These are phyloP conservation scores for Chaetomium olivaceum DNA, from an alignment of 2,329 filamentous ascomycete genomes.

Conservation along the genomic window DNA sequence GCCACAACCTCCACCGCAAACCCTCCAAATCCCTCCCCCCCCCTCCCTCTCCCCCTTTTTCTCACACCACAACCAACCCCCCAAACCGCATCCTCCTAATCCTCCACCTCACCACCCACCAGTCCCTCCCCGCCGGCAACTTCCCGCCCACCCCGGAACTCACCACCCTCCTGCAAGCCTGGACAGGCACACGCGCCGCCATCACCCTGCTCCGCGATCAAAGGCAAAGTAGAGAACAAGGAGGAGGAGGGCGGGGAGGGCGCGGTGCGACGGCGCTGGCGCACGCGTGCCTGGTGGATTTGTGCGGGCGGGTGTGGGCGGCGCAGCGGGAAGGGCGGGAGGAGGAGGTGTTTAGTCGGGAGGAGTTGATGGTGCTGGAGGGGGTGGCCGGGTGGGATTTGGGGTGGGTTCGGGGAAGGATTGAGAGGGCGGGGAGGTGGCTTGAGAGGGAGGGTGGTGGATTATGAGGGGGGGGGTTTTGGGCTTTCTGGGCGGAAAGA, in stretches of 20 bases:
- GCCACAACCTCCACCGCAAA: neutral
- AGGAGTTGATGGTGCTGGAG: conserved; percentile 27
- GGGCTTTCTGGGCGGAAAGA: too few species aligned
- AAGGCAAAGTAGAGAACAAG: too few species aligned
- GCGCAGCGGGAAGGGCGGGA: conserved; percentile 30
- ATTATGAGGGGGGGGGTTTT: too few species aligned
- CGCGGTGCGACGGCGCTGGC: conserved; percentile 27
- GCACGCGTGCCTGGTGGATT: conserved; percentile 25
- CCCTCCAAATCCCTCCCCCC: neutral
- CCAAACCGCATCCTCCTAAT: conserved; percentile 30
- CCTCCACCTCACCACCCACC: conserved; percentile 26
- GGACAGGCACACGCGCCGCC: conserved; percentile 1
- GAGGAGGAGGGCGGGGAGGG: neutral
- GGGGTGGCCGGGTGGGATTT: conserved; percentile 28
- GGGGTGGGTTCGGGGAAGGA: conserved; percentile 21
- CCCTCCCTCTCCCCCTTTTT: neutral
- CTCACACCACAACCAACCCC: neutral
- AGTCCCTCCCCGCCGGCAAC: conserved; percentile 27
- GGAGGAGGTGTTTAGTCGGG: conserved; percentile 18
- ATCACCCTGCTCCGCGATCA: neutral
- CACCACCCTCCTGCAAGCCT: conserved; percentile 22
- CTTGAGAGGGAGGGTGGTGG: neutral
- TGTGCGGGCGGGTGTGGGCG: conserved; percentile 27
- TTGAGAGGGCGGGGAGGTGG: neutral
- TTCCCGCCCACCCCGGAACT: conserved; percentile 27